Evolutionary conservation across 176 grass and related monocot species (phyloP).

Genomic region (Avena sativa): DNA sequence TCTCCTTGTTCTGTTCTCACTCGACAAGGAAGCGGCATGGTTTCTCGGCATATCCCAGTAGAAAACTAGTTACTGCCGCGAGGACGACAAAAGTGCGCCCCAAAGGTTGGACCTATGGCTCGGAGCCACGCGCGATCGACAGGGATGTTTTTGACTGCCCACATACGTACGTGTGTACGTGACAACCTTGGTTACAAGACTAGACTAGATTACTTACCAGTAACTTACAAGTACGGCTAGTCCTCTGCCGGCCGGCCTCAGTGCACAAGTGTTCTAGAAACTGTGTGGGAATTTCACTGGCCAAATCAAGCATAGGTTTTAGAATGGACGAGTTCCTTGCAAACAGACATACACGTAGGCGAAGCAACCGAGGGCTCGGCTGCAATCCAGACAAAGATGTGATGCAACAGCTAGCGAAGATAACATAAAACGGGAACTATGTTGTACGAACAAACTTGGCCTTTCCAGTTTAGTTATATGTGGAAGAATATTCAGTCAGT

Average conservation of each 20-base stretch:
- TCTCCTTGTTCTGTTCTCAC: conserved; percentile 5
- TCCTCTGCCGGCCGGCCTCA: neutral
- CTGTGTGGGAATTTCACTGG: neutral
- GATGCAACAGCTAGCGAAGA: conserved; percentile 32
- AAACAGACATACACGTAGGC: neutral
- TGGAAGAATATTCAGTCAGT: conserved; percentile 43
- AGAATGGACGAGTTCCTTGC: neutral
- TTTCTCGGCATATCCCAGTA: conserved; percentile 43
- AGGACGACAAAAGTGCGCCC: conserved; percentile 16
- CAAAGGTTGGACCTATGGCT: conserved; percentile 28
- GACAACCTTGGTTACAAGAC: conserved; percentile 21
- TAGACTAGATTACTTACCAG: neutral
- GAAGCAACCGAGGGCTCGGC: conserved; percentile 39
- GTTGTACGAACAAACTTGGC: conserved; percentile 10
- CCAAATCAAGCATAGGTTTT: conserved; percentile 25
- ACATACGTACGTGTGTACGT: neutral
- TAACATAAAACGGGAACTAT: conserved; percentile 9
- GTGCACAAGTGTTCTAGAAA: conserved; percentile 2
- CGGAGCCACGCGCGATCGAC: conserved; percentile 2
- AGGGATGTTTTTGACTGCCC: conserved; percentile 47
- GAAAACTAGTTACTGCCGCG: conserved; percentile 19
- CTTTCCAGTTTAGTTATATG: conserved; percentile 18
- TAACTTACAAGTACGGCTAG: conserved; percentile 28
- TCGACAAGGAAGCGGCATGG: conserved; percentile 24
- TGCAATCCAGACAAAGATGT: neutral